Conservation (phyloP, 225 moss, liverwort and hornwort genomes). For the Ulota crispa region DNA sequence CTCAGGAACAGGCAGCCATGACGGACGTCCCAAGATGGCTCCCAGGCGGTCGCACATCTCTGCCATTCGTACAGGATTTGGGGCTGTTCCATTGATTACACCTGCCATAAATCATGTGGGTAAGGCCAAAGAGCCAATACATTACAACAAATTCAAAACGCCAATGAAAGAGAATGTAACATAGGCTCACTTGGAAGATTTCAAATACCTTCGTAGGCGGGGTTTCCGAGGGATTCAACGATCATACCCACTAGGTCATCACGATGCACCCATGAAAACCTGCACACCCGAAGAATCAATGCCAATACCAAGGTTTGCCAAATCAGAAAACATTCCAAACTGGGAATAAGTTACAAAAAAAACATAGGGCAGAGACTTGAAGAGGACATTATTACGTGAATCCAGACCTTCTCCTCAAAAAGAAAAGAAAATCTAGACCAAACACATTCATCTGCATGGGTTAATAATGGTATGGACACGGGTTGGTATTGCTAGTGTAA, state of each 20-base stretch:
- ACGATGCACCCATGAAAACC: slow-evolving; percentile 99
- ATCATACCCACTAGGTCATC: slow-evolving; percentile 85
- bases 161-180: background rate
- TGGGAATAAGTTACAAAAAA: background rate
- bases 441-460: no score
- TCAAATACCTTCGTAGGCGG: slow-evolving; percentile 77
- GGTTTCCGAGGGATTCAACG: slow-evolving; percentile 76
- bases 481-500: no score
- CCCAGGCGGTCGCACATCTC: slow-evolving; percentile 93
- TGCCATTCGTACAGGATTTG: slow-evolving; percentile 89
- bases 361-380: background rate
- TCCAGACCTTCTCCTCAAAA: no score
- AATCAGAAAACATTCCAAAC: background rate
- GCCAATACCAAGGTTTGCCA: background rate
- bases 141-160: background rate
- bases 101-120: slow-evolving; percentile 44
- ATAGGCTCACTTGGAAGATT: background rate
- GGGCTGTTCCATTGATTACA: slow-evolving; percentile 87
- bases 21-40: slow-evolving; percentile 81
- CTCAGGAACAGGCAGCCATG: slow-evolving; percentile 97
- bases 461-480: no score
- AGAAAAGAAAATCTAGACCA: no score
- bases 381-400: no score
- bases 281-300: slow-evolving; percentile 27
- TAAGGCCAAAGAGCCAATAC: background rate